phyloP scores from a whole-genome alignment of 2,329 filamentous ascomycete genomes.

The Sporothrix pallida region DNA sequence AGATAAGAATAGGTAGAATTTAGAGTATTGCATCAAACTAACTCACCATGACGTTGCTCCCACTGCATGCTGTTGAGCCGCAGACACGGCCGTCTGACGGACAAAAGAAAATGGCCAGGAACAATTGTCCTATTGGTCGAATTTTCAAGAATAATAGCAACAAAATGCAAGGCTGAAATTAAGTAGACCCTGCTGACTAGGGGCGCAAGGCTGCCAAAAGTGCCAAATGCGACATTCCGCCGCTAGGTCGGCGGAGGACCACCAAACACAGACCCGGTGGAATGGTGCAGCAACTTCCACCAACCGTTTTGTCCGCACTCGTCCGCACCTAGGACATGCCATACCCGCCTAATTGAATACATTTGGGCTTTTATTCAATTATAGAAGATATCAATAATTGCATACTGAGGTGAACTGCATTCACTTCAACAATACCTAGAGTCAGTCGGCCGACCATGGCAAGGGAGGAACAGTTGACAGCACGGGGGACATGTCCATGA shows the following conservation, averaged over 20 bases:
- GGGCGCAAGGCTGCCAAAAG: not conserved
- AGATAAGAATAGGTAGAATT: too few species aligned
- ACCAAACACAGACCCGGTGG: not conserved
- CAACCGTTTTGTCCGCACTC: slow-evolving; percentile 9
- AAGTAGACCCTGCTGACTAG: not conserved
- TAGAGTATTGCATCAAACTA: too few species aligned
- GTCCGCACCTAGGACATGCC: not conserved
- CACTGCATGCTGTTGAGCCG: not conserved
- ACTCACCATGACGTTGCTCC: too few species aligned
- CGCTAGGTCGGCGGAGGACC: slow-evolving; percentile 16
- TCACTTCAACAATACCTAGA: too few species aligned
- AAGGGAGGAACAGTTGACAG: too few species aligned
- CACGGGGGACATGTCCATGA: too few species aligned
- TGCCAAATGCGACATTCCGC: not conserved
- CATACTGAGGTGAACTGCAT: too few species aligned
- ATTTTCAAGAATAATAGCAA: not conserved
- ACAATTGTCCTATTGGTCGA: not conserved
- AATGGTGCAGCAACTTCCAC: not conserved
- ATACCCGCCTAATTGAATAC: not conserved
- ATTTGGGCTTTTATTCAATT: too few species aligned
- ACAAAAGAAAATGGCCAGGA: not conserved
- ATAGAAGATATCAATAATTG: too few species aligned
- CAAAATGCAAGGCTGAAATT: not conserved
- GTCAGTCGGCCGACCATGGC: too few species aligned
- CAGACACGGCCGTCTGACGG: not conserved